Evolutionary conservation across 108 stramenopile species (phyloP).

Genomic region (Asterionellopsis glacialis): DNA sequence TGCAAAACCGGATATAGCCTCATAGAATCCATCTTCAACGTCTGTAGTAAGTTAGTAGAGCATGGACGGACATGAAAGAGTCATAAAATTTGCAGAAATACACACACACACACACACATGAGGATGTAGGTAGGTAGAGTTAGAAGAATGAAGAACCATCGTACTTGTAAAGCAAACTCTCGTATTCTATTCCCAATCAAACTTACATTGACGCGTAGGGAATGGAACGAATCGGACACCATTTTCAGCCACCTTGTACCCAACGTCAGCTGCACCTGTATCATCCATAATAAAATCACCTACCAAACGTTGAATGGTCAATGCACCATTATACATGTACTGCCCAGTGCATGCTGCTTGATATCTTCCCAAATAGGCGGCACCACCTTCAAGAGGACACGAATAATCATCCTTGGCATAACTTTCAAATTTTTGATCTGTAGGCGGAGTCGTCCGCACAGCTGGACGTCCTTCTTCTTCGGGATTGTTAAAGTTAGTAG

Average conservation of each 20-base stretch:
- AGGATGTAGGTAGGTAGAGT: no score
- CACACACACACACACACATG: no score
- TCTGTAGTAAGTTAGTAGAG: no score
- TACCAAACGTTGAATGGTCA: constrained; percentile 66
- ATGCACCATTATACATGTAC: constrained; percentile 72
- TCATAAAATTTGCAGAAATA: no score
- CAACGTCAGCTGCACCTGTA: constrained; percentile 29
- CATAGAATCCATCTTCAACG: constrained; percentile 33
- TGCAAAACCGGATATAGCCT: constrained; percentile 18
- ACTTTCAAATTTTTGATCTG: constrained; percentile 38
- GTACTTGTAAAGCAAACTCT: no score
- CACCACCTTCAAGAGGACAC: constrained; percentile 34
- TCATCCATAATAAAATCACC: constrained; percentile 64
- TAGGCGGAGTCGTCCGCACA: constrained; percentile 49
- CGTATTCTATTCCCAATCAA: no score
- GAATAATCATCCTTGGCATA: constrained; percentile 42
- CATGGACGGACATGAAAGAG: no score
- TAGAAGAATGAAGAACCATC: no score
- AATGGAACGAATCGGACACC: constrained; percentile 30
- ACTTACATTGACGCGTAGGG: constrained; percentile 23
- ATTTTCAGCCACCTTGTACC: constrained; percentile 33
- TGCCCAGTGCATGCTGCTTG: constrained; percentile 56
- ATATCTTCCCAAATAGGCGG: constrained; percentile 35
- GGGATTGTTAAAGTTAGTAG: constrained; percentile 66
- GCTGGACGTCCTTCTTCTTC: constrained; percentile 47